Conservation (phyloP, 495 filamentous ascomycete genomes). For the Neohortaea acidophila region DNA sequence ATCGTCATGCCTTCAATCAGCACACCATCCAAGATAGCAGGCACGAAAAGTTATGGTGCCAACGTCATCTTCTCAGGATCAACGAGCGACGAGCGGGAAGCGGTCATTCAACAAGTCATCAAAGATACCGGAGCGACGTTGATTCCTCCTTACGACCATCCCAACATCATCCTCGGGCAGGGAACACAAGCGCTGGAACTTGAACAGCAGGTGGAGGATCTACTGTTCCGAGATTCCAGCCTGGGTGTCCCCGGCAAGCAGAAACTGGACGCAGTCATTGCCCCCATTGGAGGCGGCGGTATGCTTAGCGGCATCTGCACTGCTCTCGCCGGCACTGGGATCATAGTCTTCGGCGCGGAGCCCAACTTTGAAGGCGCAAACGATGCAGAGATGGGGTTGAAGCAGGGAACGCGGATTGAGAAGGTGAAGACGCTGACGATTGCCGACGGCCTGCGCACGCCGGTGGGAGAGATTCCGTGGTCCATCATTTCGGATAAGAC, state of each 20-base stretch:
- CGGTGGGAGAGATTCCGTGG: conserved; percentile 68
- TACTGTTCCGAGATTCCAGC: conserved; percentile 26
- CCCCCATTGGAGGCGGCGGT: conserved; percentile 79
- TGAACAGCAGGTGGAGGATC: conserved; percentile 47
- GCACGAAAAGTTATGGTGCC: conserved; percentile 59
- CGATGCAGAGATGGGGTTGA: conserved; percentile 57
- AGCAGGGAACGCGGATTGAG: conserved; percentile 43
- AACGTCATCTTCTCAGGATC: conserved; percentile 68
- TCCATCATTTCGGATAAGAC: conserved; percentile 54
- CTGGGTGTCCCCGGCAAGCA: conserved; percentile 9
- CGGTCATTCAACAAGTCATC: conserved; percentile 50
- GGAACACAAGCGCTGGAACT: conserved; percentile 81
- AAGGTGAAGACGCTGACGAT: conserved; percentile 64
- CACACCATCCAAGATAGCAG: conserved; percentile 71
- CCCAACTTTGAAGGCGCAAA: conserved; percentile 73
- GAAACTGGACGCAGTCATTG: conserved; percentile 63
- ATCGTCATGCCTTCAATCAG: conserved; percentile 85
- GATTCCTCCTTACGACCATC: conserved; percentile 83
- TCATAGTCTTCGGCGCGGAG: conserved; percentile 80
- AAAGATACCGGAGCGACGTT: conserved; percentile 55
- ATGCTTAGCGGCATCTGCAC: conserved; percentile 73
- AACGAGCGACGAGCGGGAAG: conserved; percentile 68
- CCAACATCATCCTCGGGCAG: conserved; percentile 79
- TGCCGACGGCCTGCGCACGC: conserved; percentile 79
- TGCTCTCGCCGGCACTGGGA: conserved; percentile 48